phyloP scores from a whole-genome alignment of 345 rosid species.

The Hypericum perforatum region DNA sequence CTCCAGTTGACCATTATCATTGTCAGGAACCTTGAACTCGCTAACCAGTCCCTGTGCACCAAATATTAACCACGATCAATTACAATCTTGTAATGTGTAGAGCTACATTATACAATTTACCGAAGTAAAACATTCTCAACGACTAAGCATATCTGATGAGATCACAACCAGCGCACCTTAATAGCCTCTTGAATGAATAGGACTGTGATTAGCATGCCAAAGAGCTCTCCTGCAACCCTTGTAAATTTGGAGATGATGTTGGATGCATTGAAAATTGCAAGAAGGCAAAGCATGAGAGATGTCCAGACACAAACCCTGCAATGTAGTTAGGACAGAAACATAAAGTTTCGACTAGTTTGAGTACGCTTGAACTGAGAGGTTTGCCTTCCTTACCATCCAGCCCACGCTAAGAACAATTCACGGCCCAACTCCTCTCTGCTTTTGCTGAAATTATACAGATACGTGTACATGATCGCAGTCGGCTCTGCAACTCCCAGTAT shows the following conservation, averaged over 20 bases:
- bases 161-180: slow-evolving; percentile 32
- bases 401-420: slow-evolving; percentile 64
- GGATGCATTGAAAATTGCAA: slow-evolving; percentile 60
- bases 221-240: slow-evolving; percentile 67
- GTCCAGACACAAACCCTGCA: slow-evolving; percentile 75
- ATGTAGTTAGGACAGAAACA: no score
- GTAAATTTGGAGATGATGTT: slow-evolving; percentile 51
- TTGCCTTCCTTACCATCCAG: slow-evolving; percentile 47
- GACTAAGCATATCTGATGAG: no score
- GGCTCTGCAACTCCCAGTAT: slow-evolving; percentile 89
- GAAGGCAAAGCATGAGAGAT: slow-evolving; percentile 46
- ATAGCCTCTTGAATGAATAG: slow-evolving; percentile 77
- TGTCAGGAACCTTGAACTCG: slow-evolving; percentile 42
- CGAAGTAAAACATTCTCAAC: background rate
- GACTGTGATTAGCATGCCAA: slow-evolving; percentile 71
- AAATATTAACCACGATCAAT: slow-evolving; percentile 5
- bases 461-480: slow-evolving; percentile 78
- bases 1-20: slow-evolving; percentile 28
- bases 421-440: slow-evolving; percentile 45
- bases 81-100: background rate
- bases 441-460: slow-evolving; percentile 57
- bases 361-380: background rate
- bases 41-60: slow-evolving; percentile 46
- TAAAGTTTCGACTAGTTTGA: no score
- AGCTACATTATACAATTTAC: background rate